Base-by-base conservation (phyloP, 2,329 filamentous ascomycete genomes). In the Penicillium sp. region DNA sequence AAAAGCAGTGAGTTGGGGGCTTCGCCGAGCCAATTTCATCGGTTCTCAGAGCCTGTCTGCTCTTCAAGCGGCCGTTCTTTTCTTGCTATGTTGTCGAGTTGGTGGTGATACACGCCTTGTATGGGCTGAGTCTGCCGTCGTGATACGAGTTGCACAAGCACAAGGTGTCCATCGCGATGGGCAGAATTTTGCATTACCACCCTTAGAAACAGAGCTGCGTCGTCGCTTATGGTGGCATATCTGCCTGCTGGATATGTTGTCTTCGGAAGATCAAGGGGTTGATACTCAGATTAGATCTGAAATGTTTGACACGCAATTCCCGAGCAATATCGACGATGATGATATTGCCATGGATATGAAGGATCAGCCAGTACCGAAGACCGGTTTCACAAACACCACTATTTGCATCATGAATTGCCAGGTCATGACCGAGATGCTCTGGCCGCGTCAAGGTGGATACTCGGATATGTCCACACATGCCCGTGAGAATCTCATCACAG, bases 181-280 rank as follows among this genome's bases (percentile, higher is more conserved):
- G 2, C 15, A 35, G 21, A 48, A 54, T 7, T 40, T 53, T 13
- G 37, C 35, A 17, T 19, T 62, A 6, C 43, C 38, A 12, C 57
- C 57, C 0, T 71, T 69, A 12, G 61, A 69, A 1, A 58, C 56
- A 4, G 69, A 72, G 40, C 67, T 72, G 33, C 65, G 68, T 5
- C 67, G 69, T 25, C 60, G 67, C 8, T 33, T 72, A 8, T 72
- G 70, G 69, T 72, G 68, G 67, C 62, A 69, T 51, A 61, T 73
- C 3, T 66, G 68, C 37, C 58, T 67, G 4, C 56, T 73, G 5
- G 70, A 73, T 23, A 63, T 68, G 53, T 64, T 65, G 19, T 62
- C 53, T n/a, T 67, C 67, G 6, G 64, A 69, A 48, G 69, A 72
- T 13, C 62, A 71, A 37, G 68, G 60, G 0, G 60, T 60, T 0